Evolutionary conservation across 768 basidiomycete genomes (phyloP), one percentile per base, ranked within the genome.

Genomic region (Suillus occidentalis): DNA sequence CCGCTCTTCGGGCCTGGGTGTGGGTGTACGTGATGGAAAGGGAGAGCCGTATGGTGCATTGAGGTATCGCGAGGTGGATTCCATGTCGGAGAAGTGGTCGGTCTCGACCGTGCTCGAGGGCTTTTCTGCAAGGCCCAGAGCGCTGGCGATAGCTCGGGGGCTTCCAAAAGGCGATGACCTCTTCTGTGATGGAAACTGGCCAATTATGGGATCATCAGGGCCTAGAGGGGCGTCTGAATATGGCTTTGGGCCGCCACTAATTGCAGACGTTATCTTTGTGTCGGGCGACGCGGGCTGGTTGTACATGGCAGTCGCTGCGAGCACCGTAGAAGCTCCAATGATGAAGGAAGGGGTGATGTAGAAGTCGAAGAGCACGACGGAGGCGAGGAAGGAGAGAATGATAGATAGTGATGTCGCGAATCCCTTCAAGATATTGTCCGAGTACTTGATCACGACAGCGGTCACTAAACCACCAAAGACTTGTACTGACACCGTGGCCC

Each of bases 381-480:
- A 93, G 2, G 95, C 94, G 65, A 97, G 85, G 87, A 97, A 99
- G 60, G 95, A 96, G 47, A 99, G 80, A 63, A 99, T 88, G 78
- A 99, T 99, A 67, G 91, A 92, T 50, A 99, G 84, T 67, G 89
- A 91, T 2, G 97, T 99, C 6, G 97, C 97, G 72, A 99, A 99
- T n/a, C 97, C 97, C 75, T 97, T 97, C 72, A 94, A 82, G 70
- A 93, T 94, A 75, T 97, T 98, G 77, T 95, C 94, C 63, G 92
- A 92, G 73, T 98, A 97, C 76, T 96, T 94, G 84, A 99, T 99
- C 65, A 99, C 97, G 37, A 99, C 76, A 1, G 97, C 97, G 5
- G 97, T 99, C 66, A 98, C 77, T 53, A 99, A 82, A 1, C 97
- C 97, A 36, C 97, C 97, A 65, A 96, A 84, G 43, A 97, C 96